phyloP scores from a whole-genome alignment of 2,329 filamentous ascomycete species.

The Diaporthe vaccinii region DNA sequence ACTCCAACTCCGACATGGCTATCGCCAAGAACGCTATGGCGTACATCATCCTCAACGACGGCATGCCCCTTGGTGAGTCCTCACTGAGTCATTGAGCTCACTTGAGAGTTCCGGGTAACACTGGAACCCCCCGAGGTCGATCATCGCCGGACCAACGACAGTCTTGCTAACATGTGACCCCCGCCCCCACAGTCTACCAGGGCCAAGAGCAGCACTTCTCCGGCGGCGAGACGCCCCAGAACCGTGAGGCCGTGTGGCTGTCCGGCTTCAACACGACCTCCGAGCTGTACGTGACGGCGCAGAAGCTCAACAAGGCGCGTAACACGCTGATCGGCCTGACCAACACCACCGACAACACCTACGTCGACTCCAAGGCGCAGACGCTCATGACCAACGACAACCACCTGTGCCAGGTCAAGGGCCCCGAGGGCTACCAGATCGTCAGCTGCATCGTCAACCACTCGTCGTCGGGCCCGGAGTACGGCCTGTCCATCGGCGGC shows the following conservation, averaged over 20 bases:
- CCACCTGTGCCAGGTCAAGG: constrained; percentile 60
- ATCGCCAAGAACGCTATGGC: constrained; percentile 73
- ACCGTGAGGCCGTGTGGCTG: constrained; percentile 65
- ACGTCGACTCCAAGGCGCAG: constrained; percentile 55
- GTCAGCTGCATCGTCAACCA: constrained; percentile 57
- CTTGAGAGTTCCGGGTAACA: background rate
- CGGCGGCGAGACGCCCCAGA: constrained; percentile 57
- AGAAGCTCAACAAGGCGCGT: constrained; percentile 64
- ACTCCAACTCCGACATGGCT: constrained; percentile 64
- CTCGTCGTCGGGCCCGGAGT: constrained; percentile 50
- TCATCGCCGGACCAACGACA: background rate
- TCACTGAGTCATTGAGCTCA: background rate
- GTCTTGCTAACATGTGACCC: constrained; percentile 8
- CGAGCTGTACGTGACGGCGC: constrained; percentile 60
- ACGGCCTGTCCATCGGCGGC: constrained; percentile 45
- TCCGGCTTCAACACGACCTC: constrained; percentile 58
- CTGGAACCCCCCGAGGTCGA: constrained; percentile 11
- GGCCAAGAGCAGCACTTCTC: constrained; percentile 70
- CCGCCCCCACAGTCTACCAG: constrained; percentile 65
- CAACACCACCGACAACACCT: constrained; percentile 50
- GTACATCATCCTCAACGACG: constrained; percentile 72
- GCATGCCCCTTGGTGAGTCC: constrained; percentile 58
- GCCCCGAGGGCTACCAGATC: constrained; percentile 51
- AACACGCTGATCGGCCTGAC: constrained; percentile 60
- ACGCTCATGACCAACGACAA: constrained; percentile 54